Evolutionary conservation across 768 basidiomycete species (phyloP), one percentile per base, ranked within the genome.

Genomic region (Leccinum ochraceum): DNA sequence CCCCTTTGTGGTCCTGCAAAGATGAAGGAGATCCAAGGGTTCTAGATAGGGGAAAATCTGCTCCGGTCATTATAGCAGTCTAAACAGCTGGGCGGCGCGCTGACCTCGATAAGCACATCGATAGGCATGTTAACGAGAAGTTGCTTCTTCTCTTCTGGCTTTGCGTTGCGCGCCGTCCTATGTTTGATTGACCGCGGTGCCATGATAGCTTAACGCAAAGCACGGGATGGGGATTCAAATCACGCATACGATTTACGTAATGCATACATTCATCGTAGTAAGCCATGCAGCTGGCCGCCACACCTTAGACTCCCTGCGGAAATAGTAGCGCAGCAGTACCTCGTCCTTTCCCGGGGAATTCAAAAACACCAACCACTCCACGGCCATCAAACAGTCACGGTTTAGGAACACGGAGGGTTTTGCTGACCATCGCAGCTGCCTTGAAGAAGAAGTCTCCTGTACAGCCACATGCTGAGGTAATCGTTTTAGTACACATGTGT

Each of bases 341-440:
- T 50, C 56, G 30, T 54, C 26, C 24, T 30, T 54, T 48, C 57
- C 30, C 58, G 34, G 58, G 42, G 48, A 17, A n/a, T 34, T 14
- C 34, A 59, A 42, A 17, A 32, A 39, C 48, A 59, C 48, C 53
- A 36, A 28, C 39, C 10, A 28, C 36, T 46, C 39, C 48, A 20
- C 50, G 16, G 57, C 24, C 20, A 20, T 57, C 28, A 32, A n/a
- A 26, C 49, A 4, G 36, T 82, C 75, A 92, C 51, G 84, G 67
- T 77, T 94, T 94, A 13, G 92, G 92, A 56, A 98, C 86, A 54
- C 87, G 83, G 51, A 99, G 79, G 16, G 97, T 98, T 78, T 98
- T 98, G 82, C 93, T 95, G 64, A 99, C 92, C 96, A 99, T 98
- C 53, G 92, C 90, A 16, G 94, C 89, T 22, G 22, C 22, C 22